Evolutionary conservation across 495 filamentous ascomycete species (phyloP).

Genomic region (Podospora pseudocomata): DNA sequence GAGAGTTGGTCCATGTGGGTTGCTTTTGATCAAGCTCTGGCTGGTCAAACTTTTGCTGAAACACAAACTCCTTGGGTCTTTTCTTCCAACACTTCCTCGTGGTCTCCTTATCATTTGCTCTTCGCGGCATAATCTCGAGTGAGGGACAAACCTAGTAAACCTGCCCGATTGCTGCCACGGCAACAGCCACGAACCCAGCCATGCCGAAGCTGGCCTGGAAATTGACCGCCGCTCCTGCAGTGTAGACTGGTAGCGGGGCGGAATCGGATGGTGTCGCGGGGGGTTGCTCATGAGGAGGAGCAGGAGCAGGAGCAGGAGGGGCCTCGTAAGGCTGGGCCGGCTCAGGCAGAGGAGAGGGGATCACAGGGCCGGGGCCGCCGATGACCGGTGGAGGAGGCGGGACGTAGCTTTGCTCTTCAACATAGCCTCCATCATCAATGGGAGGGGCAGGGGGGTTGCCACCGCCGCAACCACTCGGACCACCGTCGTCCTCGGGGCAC

Average conservation of each 20-base stretch:
- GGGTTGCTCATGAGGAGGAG: not conserved
- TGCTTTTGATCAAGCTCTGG: slow-evolving; percentile 3
- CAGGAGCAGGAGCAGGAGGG: not conserved
- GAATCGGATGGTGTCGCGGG: not conserved
- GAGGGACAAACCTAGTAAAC: not conserved
- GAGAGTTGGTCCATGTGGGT: not conserved
- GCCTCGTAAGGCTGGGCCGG: not conserved
- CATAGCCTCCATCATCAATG: not conserved
- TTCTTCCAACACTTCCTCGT: not conserved
- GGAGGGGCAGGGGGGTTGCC: not conserved
- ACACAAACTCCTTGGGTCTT: not conserved
- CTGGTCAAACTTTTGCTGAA: not conserved
- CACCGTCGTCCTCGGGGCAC: not conserved
- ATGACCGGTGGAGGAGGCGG: not conserved
- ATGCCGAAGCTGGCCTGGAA: not conserved
- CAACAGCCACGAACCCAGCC: not conserved
- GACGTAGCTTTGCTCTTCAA: not conserved
- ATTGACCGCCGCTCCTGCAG: slow-evolving; percentile 1
- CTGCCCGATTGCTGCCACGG: not conserved
- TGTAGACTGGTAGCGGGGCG: not conserved
- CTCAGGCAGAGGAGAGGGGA: not conserved
- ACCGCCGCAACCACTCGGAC: not conserved
- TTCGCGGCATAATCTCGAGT: not conserved
- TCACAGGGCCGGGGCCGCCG: not conserved
- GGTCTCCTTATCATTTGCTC: not conserved